phyloP scores from a whole-genome alignment of 257 asterid species.

The Thymus quinquecostatus region DNA sequence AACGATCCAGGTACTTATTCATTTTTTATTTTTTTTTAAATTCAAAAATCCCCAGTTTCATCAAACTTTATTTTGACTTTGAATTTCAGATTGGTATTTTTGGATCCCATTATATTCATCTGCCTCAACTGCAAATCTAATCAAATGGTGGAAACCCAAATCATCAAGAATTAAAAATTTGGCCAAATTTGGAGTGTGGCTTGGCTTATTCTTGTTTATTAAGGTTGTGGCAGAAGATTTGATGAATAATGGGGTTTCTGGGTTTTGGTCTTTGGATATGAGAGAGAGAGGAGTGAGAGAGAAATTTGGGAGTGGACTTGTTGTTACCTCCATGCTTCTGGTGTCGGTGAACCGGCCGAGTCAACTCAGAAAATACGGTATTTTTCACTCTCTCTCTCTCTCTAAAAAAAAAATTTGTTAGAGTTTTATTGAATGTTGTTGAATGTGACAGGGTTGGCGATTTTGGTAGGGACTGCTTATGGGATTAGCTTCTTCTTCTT shows the following conservation, averaged over 20 bases:
- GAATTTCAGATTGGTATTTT: constrained; percentile 47
- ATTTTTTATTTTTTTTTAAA: not conserved
- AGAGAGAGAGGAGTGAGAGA: constrained; percentile 67
- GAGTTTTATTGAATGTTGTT: not conserved
- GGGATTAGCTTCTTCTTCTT: constrained; percentile 20
- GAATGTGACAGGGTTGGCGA: constrained; percentile 10
- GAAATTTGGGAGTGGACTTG: constrained; percentile 71
- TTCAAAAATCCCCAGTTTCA: not conserved
- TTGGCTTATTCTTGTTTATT: constrained; percentile 54
- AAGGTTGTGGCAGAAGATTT: constrained; percentile 53
- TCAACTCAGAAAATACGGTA: constrained; percentile 40
- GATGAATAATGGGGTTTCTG: constrained; percentile 28
- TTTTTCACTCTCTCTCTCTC: not conserved
- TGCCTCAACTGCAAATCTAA: constrained; percentile 39
- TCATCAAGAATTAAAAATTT: constrained; percentile 34
- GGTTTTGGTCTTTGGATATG: constrained; percentile 60
- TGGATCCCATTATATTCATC: constrained; percentile 48
- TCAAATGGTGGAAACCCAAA: constrained; percentile 29
- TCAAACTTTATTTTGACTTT: not conserved
- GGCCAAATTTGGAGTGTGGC: constrained; percentile 41
- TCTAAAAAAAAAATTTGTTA: too few relatives aligned
- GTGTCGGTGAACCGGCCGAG: constrained; percentile 28
- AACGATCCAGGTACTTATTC: constrained; percentile 43
- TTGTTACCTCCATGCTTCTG: constrained; percentile 56
- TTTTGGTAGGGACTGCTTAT: constrained; percentile 15